Percentiles rank a stretch among this genome's conserved stretches.
Conservation (phyloP, 169 alveolate genomes). For the Fabrea salina region DNA sequence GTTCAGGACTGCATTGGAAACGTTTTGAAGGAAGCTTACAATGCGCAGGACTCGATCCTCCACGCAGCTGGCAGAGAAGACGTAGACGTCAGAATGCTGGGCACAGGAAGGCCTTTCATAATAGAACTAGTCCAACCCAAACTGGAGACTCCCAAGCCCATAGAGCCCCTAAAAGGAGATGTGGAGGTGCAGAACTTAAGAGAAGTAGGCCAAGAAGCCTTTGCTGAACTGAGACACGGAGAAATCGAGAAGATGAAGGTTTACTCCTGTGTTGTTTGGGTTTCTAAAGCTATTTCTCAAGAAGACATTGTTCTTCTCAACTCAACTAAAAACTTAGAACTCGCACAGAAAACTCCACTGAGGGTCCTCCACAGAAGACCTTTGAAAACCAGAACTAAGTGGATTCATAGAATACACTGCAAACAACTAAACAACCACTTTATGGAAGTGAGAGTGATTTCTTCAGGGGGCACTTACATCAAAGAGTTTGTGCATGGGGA, state of each 20-base stretch:
- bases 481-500: constrained; percentile 92
- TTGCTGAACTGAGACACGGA: constrained; percentile 64
- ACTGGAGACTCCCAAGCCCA: constrained; percentile 14
- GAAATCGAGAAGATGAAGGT: constrained; percentile 70
- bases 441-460: constrained; percentile 73
- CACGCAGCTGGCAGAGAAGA: constrained; percentile 86
- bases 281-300: constrained; percentile 37
- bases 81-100: constrained; percentile 89
- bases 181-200: constrained; percentile 52
- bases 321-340: constrained; percentile 39
- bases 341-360: constrained; percentile 85
- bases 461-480: constrained; percentile 89
- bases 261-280: constrained; percentile 73
- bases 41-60: constrained; percentile 20
- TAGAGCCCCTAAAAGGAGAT: constrained; percentile 20
- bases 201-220: constrained; percentile 49
- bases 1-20: constrained; percentile 56
- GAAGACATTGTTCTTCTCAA: constrained; percentile 50
- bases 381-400: constrained; percentile 69
- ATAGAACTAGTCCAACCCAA: constrained; percentile 72
- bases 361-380: constrained; percentile 89
- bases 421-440: constrained; percentile 75
- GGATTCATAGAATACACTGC: constrained; percentile 63
- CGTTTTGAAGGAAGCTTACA: constrained; percentile 28
- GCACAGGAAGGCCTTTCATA: constrained; percentile 87